Percentiles rank a stretch among this genome's conserved stretches.
Evolutionary conservation across 345 rosid genomes (phyloP).

Genomic region (Citrus sinensis): DNA sequence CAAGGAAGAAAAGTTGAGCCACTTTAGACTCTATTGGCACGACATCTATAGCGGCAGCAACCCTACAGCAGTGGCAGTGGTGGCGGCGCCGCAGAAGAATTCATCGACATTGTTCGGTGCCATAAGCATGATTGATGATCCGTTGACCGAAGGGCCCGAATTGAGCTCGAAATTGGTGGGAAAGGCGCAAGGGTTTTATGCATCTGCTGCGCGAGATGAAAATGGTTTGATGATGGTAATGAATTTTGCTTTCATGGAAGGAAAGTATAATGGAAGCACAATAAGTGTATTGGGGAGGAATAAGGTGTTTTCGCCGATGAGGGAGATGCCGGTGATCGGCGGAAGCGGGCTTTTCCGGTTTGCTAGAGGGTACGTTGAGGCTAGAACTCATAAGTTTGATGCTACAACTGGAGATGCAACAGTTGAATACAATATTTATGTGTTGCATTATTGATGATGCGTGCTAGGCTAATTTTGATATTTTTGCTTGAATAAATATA

Average conservation of each 20-base stretch:
- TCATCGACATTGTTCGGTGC: conserved; percentile 23
- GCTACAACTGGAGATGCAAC: not conserved
- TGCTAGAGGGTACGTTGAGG: conserved; percentile 40
- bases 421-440: not conserved
- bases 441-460: not conserved
- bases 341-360: conserved; percentile 82
- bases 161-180: conserved; percentile 60
- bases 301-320: conserved; percentile 38
- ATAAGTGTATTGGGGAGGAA: conserved; percentile 66
- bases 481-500: no score
- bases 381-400: not conserved
- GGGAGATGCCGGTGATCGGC: conserved; percentile 79
- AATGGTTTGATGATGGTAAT: conserved; percentile 59
- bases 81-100: conserved; percentile 22
- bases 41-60: conserved; percentile 40
- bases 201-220: conserved; percentile 50
- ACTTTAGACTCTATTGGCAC: conserved; percentile 55
- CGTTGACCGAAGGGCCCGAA: conserved; percentile 53
- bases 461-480: no score
- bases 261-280: conserved; percentile 66
- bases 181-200: conserved; percentile 72
- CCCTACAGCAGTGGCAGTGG: conserved; percentile 28
- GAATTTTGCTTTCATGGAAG: conserved; percentile 67
- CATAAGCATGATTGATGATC: conserved; percentile 61
- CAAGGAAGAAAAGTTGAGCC: conserved; percentile 42